Evolutionary conservation across 2,329 filamentous ascomycete genomes (phyloP).

Genomic region (Venturia pyrina): DNA sequence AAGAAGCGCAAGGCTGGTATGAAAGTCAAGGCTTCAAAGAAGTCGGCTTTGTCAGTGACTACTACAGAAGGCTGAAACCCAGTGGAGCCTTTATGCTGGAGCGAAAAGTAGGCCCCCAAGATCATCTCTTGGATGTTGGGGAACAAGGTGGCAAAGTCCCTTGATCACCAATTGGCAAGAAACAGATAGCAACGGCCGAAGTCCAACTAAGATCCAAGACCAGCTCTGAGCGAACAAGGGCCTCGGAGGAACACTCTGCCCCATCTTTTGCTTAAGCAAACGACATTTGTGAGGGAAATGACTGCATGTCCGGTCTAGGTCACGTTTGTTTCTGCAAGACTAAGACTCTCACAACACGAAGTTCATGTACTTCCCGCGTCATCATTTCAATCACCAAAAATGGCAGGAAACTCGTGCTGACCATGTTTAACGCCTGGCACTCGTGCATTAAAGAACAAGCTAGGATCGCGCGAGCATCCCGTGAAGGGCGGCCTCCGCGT

Average conservation of each 20-base stretch:
- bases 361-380: neutral
- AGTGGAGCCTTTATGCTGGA: slow-evolving; percentile 11
- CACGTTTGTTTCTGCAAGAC: neutral
- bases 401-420: neutral
- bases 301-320: neutral
- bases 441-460: neutral
- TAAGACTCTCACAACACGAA: neutral
- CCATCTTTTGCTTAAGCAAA: neutral
- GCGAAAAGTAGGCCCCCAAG: slow-evolving; percentile 5
- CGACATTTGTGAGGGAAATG: neutral
- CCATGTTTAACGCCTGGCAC: neutral
- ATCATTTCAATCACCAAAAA: neutral
- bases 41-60: slow-evolving; percentile 41
- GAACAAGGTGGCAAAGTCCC: neutral
- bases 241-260: neutral
- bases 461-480: neutral
- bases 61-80: slow-evolving; percentile 50
- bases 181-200: neutral
- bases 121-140: slow-evolving; percentile 3
- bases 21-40: slow-evolving; percentile 45
- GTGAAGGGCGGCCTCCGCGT: neutral
- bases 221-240: neutral
- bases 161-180: neutral
- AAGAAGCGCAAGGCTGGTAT: slow-evolving; percentile 52
- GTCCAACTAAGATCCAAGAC: neutral